These are phyloP conservation scores for Monilinia polystroma DNA, from an alignment of 2,329 filamentous ascomycete species.

Conservation along the genomic window DNA sequence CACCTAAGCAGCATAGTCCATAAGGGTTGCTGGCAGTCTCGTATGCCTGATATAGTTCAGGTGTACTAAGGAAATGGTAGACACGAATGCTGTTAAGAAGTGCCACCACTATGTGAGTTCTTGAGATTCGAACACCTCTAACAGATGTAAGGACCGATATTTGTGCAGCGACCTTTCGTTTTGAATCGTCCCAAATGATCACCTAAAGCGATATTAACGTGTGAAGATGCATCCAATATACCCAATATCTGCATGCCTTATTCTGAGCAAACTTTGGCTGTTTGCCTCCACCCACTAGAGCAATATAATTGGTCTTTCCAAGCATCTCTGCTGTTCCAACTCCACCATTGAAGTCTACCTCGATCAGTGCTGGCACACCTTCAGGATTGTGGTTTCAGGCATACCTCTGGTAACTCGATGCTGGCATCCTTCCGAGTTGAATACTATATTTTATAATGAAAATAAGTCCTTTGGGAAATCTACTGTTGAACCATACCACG, in stretches of 20 bases:
- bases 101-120: slow-evolving; percentile 74
- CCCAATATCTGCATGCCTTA: slow-evolving; percentile 56
- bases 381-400: slow-evolving; percentile 18
- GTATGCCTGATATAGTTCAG: slow-evolving; percentile 69
- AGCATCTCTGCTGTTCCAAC: slow-evolving; percentile 85
- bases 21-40: slow-evolving; percentile 83
- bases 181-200: slow-evolving; percentile 88
- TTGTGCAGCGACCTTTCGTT: slow-evolving; percentile 70
- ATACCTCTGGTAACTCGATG: slow-evolving; percentile 62
- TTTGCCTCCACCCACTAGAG: slow-evolving; percentile 83
- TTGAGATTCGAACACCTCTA: slow-evolving; percentile 74
- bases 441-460: slow-evolving; percentile 52
- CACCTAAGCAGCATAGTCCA: slow-evolving; percentile 75
- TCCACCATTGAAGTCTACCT: slow-evolving; percentile 72
- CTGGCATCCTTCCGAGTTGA: slow-evolving; percentile 69
- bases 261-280: slow-evolving; percentile 84
- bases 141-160: slow-evolving; percentile 79
- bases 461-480: background rate
- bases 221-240: background rate
- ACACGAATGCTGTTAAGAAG: slow-evolving; percentile 79
- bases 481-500: slow-evolving; percentile 58
- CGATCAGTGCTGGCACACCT: slow-evolving; percentile 26
- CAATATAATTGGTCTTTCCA: slow-evolving; percentile 81
- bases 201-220: slow-evolving; percentile 48
- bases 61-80: slow-evolving; percentile 74